phyloP scores from a whole-genome alignment of 371 early-diverging fungal genomes.

The Umbelopsis sp. region DNA sequence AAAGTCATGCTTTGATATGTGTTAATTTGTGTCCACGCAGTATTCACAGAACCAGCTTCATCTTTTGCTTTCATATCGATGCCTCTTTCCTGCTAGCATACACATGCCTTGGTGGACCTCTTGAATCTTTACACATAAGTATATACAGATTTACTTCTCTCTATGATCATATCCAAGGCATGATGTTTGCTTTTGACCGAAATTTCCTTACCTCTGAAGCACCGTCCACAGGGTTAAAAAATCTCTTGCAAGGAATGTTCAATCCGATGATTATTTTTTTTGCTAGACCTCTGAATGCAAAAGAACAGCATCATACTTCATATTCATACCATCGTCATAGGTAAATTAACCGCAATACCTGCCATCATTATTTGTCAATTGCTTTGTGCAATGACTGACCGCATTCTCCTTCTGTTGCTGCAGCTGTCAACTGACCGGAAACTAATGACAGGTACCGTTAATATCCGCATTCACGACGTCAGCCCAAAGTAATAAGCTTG shows the following conservation, averaged over 20 bases:
- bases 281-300: neutral
- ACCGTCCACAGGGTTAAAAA: slow-evolving; percentile 24
- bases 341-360: neutral
- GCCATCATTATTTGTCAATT: neutral
- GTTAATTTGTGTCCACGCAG: slow-evolving; percentile 38
- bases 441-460: neutral
- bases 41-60: slow-evolving; percentile 21
- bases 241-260: slow-evolving; percentile 36
- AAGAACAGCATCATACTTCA: neutral
- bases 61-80: slow-evolving; percentile 14
- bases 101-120: slow-evolving; percentile 15
- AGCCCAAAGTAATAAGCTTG: neutral
- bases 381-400: neutral
- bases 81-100: slow-evolving; percentile 3
- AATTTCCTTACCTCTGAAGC: slow-evolving; percentile 14
- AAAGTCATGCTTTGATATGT: slow-evolving; percentile 41
- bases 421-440: neutral
- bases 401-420: neutral
- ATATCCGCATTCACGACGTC: neutral
- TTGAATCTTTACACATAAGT: slow-evolving; percentile 29
- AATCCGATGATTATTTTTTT: slow-evolving; percentile 37
- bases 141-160: neutral
- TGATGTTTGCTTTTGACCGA: neutral
- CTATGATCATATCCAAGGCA: neutral
- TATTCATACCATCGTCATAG: neutral